Evolutionary conservation across 1,284 basidiomycete species (phyloP), one percentile per base, ranked within the genome.

Genomic region (Ceratobasidium papillatum): DNA sequence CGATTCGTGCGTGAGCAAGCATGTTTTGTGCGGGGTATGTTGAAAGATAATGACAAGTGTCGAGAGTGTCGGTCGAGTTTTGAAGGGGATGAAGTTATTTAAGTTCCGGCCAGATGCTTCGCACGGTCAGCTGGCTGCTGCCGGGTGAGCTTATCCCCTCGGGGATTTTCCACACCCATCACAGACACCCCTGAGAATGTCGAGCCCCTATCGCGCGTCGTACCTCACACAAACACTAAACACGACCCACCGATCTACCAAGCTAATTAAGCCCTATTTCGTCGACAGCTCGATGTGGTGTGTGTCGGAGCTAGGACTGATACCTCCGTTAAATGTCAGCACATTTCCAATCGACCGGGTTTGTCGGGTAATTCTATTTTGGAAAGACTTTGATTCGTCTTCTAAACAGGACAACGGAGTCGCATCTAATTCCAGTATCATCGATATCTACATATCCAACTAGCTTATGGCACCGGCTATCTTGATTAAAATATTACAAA

Each of bases 61-160:
- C 14, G 34, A 71, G 66, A 41, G 30, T 17, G 47, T 41, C 25
- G 51, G 27, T 19, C 65, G 34, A 27, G 51, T 34, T 68, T 68
- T 51, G 25, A 41, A 68, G 30, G 65, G 32, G n/a, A 45, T n/a
- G 45, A 54, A 12, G 9, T 4, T n/a, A 17, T n/a, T 36, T 32
- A 68, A 68, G 65, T 56, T 68, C 65, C 65, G 65, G 65, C 65
- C 65, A 68, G 65, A 49, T 68, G 51, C 38, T 68, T 68, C 65
- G 65, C 65, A 68, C 65, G 65, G 65, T 68, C 65, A 68, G 65
- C 65, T 47, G 38, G 38, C 38, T 41, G 38, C 38, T 52, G 65
- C 65, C 65, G 65, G 51, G 7, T 58, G 32, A 58, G 56, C 56
- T 36, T 58, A 58, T 58, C 30, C 56, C 56, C 56, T 34, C 14